These are phyloP conservation scores for Solanum neorickii DNA, from an alignment of 257 asterid species.

Conservation along the genomic window DNA sequence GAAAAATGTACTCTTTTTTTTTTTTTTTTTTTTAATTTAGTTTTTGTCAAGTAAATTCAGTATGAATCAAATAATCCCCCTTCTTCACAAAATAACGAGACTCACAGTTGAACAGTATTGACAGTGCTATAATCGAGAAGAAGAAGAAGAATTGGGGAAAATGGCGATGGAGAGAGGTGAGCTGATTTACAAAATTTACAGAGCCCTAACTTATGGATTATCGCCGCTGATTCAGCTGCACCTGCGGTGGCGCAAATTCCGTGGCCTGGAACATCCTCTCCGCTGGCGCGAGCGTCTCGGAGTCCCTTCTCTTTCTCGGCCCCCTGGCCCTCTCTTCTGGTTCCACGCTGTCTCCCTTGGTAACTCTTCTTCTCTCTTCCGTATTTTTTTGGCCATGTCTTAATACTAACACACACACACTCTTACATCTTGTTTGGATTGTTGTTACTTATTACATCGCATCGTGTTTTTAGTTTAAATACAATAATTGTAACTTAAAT, in stretches of 20 bases:
- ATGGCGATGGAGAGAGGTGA: constrained; percentile 41
- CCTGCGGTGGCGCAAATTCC: constrained; percentile 70
- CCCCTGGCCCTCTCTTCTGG: constrained; percentile 73
- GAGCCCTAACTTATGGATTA: constrained; percentile 51
- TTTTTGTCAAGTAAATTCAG: too few relatives aligned
- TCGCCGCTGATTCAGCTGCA: constrained; percentile 71
- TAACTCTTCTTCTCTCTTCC: neutral
- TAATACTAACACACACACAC: too few relatives aligned
- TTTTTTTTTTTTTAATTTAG: too few relatives aligned
- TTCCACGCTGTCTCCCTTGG: constrained; percentile 92
- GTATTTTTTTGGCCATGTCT: neutral
- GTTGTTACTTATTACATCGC: neutral
- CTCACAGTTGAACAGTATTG: neutral
- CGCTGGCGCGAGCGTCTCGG: constrained; percentile 90
- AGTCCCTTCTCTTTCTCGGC: constrained; percentile 58
- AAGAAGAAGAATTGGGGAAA: neutral
- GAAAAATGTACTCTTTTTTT: too few relatives aligned
- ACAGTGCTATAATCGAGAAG: neutral
- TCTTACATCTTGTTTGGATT: neutral
- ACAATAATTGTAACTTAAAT: too few relatives aligned
- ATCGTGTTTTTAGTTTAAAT: neutral
- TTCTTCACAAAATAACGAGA: neutral
- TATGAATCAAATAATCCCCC: neutral
- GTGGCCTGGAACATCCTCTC: constrained; percentile 62
- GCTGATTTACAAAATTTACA: constrained; percentile 44